These are phyloP conservation scores for Pseudocohnilembus persalinus DNA, from an alignment of 169 alveolate species.

Conservation along the genomic window DNA sequence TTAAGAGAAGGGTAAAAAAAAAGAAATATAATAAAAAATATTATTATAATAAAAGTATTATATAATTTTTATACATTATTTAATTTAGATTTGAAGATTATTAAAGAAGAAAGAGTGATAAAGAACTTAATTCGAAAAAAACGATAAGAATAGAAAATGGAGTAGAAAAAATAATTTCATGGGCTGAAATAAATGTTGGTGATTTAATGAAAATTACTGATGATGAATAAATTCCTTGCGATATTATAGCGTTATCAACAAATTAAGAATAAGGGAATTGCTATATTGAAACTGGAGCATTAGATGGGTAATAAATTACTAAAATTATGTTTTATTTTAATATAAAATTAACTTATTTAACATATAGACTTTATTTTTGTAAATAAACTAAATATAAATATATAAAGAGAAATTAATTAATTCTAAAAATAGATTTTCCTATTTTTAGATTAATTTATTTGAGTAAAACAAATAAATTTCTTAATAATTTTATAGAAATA, in stretches of 20 bases:
- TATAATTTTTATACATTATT: not conserved
- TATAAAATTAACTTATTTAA: no score
- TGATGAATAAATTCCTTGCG: conserved; percentile 81
- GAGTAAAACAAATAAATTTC: no score
- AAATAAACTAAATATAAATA: no score
- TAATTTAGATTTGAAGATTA: conserved; percentile 73
- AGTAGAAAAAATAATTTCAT: conserved; percentile 51
- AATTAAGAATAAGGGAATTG: conserved; percentile 73
- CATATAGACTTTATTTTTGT: no score
- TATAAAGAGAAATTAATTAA: no score
- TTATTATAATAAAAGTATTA: no score
- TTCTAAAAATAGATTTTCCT: not conserved
- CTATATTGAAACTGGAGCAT: conserved; percentile 77
- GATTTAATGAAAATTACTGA: conserved; percentile 70
- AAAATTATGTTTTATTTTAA: no score
- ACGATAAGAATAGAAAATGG: not conserved
- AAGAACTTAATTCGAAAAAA: not conserved
- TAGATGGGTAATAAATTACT: conserved; percentile 83
- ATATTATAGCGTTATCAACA: conserved; percentile 67
- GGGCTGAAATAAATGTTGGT: conserved; percentile 73
- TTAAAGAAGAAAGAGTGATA: conserved; percentile 76
- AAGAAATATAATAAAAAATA: no score
- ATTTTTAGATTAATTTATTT: no score
- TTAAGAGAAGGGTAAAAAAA: conserved; percentile 73
- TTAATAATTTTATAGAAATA: no score